Evolutionary conservation across 352 stramenopile genomes (phyloP).

Genomic region (Globisporangium megalacanthum): DNA sequence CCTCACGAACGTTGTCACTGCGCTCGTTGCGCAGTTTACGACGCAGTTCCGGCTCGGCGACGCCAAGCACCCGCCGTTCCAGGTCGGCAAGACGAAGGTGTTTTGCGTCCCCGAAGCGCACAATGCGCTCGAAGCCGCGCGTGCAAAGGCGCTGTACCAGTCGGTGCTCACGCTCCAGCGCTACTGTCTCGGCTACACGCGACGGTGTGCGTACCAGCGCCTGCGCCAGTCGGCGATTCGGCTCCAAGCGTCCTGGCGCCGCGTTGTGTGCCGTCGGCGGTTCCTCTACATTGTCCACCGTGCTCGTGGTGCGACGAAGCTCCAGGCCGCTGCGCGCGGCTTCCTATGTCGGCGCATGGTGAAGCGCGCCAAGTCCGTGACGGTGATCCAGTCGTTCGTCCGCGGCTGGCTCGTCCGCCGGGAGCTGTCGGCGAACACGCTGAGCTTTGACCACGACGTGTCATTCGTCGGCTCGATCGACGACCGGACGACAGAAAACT

Average conservation of each 20-base stretch:
- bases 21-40: slow-evolving; percentile 40
- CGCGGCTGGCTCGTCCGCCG: slow-evolving; percentile 77
- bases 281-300: slow-evolving; percentile 34
- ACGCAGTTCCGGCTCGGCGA: slow-evolving; percentile 33
- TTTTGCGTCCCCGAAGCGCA: slow-evolving; percentile 72
- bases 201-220: slow-evolving; percentile 40
- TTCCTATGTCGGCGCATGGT: slow-evolving; percentile 38
- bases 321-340: slow-evolving; percentile 49
- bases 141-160: slow-evolving; percentile 60
- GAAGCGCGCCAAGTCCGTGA: slow-evolving; percentile 35
- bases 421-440: slow-evolving; percentile 68
- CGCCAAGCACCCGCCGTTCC: slow-evolving; percentile 54
- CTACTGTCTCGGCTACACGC: slow-evolving; percentile 63
- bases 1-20: slow-evolving; percentile 43
- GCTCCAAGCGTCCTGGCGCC: slow-evolving; percentile 55
- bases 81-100: slow-evolving; percentile 80
- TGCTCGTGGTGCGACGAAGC: slow-evolving; percentile 35
- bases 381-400: slow-evolving; percentile 73
- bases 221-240: slow-evolving; percentile 39
- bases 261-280: slow-evolving; percentile 31
- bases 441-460: slow-evolving; percentile 75
- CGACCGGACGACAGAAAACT: slow-evolving; percentile 40
- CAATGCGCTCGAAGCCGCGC: slow-evolving; percentile 52
- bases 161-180: slow-evolving; percentile 70
- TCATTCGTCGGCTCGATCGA: slow-evolving; percentile 72